phyloP scores from a whole-genome alignment of 805 yeast genomes.

The Starmerella floris region DNA sequence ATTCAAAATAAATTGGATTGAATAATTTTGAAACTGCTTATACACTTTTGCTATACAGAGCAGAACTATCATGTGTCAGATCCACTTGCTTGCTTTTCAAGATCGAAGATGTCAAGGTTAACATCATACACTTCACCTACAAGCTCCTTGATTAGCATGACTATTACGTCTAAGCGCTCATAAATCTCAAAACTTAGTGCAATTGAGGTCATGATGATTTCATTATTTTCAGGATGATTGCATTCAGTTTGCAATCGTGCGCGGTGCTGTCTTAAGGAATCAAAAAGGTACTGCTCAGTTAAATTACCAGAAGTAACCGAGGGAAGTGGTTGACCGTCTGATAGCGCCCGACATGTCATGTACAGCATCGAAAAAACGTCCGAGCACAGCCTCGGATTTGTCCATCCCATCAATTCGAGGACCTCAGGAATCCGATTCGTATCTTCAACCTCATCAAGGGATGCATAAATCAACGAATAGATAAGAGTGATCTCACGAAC shows the following conservation, averaged over 20 bases:
- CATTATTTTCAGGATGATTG: neutral
- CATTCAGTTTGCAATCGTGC: neutral
- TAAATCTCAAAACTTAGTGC: constrained; percentile 24
- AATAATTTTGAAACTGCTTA: too few species aligned
- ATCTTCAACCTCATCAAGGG: constrained; percentile 23
- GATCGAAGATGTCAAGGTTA: constrained; percentile 13
- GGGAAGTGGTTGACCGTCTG: constrained; percentile 25
- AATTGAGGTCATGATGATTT: constrained; percentile 18
- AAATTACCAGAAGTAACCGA: constrained; percentile 25
- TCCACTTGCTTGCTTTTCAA: constrained; percentile 5
- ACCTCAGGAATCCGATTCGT: constrained; percentile 18
- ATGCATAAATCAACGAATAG: constrained; percentile 20
- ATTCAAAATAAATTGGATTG: too few species aligned
- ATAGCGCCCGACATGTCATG: constrained; percentile 25
- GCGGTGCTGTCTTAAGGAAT: neutral
- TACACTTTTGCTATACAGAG: too few species aligned
- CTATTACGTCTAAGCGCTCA: constrained; percentile 25
- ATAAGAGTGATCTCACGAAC: constrained; percentile 22
- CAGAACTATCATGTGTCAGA: too few species aligned
- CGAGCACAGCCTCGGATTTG: constrained; percentile 21
- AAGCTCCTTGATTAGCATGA: constrained; percentile 25
- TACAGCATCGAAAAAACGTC: constrained; percentile 25
- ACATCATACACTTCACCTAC: constrained; percentile 28
- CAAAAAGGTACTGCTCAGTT: constrained; percentile 9
- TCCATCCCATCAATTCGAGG: constrained; percentile 24